Base-by-base conservation (phyloP, 108 stramenopile genomes). In the Skeletonema potamos region DNA sequence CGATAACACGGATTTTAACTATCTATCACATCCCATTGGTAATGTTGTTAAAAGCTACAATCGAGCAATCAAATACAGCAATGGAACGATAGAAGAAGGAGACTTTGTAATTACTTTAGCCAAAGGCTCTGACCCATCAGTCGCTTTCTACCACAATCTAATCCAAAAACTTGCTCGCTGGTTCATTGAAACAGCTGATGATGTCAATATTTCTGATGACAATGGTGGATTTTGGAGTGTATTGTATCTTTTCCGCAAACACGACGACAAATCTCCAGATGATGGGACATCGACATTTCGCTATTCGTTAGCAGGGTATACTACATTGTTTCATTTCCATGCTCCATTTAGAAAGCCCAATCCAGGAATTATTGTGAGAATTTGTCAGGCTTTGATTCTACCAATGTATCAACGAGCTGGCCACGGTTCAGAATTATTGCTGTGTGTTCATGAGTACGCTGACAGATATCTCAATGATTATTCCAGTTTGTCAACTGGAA, bases 311-410 rank as follows among this genome's bases (percentile, higher is more conserved):
- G 83, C 76, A 15, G 83, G 83, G 27, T 84, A 84, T 76, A 62
- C 68, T 11, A 84, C 83, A 10, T 59, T 84, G n/a, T 72, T 81
- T 82, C 84, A 87, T 58, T 87, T 95, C 58, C 64, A 81, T 68
- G 78, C 90, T 8, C 92, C 90, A 54, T 92, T 95, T 68, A 70
- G 71, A 61, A 92, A 89, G 72, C 94, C 94, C 5, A 63, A 65
- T 9, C 85, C 89, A 10, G 94, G 94, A 15, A 77, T 88, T 34
- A 71, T 95, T 28, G 60, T 81, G 22, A 79, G 83, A 10, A 43
- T 84, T 33, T 84, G 83, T 46, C 83, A 84, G 60, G 75, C 71
- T 2, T 62, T 84, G 32, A 81, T 84, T 26, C 48, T 84, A 15
- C 83, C 83, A 44, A 74, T 70, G 5, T 84, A 81, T 61, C 83